phyloP scores from a whole-genome alignment of 2,329 filamentous ascomycete genomes.

The Dendryphion nanum region DNA sequence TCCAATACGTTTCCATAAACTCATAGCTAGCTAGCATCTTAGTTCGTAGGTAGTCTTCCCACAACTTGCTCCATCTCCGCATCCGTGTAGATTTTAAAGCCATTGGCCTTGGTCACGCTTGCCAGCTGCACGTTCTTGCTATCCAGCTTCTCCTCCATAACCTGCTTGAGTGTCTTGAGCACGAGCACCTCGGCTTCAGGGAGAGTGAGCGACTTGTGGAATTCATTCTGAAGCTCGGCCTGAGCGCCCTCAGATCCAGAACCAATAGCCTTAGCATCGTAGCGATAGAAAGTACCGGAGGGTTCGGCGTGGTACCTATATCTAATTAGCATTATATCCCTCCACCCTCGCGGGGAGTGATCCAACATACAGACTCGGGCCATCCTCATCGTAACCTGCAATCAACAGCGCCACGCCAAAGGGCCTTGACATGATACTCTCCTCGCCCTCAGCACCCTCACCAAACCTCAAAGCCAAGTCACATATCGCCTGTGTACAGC shows the following conservation, averaged over 20 bases:
- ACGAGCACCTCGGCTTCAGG: conserved; percentile 91
- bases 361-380: conserved; percentile 73
- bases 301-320: conserved; percentile 90
- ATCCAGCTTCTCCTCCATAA: conserved; percentile 99
- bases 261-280: conserved; percentile 98
- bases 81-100: conserved; percentile 97
- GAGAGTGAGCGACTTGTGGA: conserved; percentile 95
- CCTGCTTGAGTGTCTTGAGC: conserved; percentile 97
- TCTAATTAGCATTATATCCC: conserved; percentile 4
- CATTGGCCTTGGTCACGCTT: conserved; percentile 95
- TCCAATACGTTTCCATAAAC: no score
- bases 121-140: conserved; percentile 98
- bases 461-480: conserved; percentile 94
- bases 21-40: no score
- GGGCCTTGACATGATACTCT: conserved; percentile 97
- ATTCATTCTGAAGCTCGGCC: conserved; percentile 97
- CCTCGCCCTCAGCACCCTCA: conserved; percentile 94
- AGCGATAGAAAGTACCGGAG: conserved; percentile 97
- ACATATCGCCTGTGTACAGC: conserved; percentile 98
- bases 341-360: neutral
- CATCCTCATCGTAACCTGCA: conserved; percentile 95
- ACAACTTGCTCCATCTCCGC: conserved; percentile 96
- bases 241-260: conserved; percentile 96
- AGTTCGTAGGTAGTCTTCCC: conserved; percentile 65
- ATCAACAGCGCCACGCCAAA: conserved; percentile 97